These are phyloP conservation scores for Peribolospora kevripleyi DNA, from an alignment of 768 basidiomycete species.

Conservation along the genomic window DNA sequence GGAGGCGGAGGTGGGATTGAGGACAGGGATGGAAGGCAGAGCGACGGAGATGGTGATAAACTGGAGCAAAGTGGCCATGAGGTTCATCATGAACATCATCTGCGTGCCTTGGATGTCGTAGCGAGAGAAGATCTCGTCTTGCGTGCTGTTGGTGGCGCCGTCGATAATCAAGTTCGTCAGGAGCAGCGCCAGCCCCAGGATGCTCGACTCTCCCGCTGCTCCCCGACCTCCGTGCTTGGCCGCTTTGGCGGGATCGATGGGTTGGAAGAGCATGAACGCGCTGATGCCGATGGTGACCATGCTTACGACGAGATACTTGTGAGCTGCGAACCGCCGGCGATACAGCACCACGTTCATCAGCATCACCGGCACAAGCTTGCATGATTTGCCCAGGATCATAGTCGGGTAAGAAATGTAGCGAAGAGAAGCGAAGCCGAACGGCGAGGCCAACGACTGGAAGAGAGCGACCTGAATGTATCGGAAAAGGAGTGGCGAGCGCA, in stretches of 20 bases:
- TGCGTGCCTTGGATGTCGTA: constrained; percentile 67
- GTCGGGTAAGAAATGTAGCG: constrained; percentile 94
- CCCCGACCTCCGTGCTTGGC: constrained; percentile 17
- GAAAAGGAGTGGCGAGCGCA: constrained; percentile 28
- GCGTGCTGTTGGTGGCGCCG: constrained; percentile 81
- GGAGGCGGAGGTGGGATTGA: constrained; percentile 33
- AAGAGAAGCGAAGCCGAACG: constrained; percentile 85
- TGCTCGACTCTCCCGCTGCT: constrained; percentile 21
- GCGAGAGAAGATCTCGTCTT: constrained; percentile 77
- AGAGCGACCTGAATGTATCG: constrained; percentile 61
- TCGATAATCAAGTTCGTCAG: constrained; percentile 73
- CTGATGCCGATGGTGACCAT: constrained; percentile 68
- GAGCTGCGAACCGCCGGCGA: constrained; percentile 66
- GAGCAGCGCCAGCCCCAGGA: constrained; percentile 51
- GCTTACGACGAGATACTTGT: constrained; percentile 88
- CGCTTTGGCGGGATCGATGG: constrained; percentile 17
- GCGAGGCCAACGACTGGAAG: constrained; percentile 72
- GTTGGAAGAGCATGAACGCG: constrained; percentile 55
- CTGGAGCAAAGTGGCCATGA: constrained; percentile 55
- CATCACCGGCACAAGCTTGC: constrained; percentile 96
- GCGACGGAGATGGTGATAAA: constrained; percentile 45
- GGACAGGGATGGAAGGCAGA: constrained; percentile 55
- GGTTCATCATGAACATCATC: constrained; percentile 98
- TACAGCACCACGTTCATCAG: constrained; percentile 92
- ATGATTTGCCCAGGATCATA: constrained; percentile 95